Evolutionary conservation across 78 protist genomes (phyloP).

Genomic region (Bodo saltans): DNA sequence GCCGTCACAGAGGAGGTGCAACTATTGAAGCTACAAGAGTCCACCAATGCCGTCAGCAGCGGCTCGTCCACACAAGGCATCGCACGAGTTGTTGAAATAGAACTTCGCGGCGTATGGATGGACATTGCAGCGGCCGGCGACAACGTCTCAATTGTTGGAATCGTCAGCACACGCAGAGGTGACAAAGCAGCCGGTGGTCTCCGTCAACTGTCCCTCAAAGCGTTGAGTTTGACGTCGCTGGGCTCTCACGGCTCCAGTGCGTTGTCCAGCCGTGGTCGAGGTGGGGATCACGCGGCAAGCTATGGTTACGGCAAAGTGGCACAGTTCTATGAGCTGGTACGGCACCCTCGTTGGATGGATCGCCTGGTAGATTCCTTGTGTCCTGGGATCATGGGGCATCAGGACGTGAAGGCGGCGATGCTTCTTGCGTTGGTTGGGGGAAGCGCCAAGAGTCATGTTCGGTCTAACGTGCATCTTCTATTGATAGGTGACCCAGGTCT

Average conservation of each 20-base stretch:
- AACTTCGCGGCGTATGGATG: not conserved
- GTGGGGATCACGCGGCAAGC: too few species aligned
- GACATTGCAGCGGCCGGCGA: not conserved
- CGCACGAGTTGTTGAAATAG: not conserved
- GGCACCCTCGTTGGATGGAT: slow-evolving; percentile 54
- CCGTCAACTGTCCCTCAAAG: not conserved
- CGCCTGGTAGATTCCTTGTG: slow-evolving; percentile 86
- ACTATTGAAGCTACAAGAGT: not conserved
- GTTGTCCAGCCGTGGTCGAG: too few species aligned
- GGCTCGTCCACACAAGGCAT: not conserved
- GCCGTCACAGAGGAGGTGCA: not conserved
- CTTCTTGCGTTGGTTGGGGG: slow-evolving; percentile 94
- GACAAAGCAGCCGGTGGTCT: not conserved
- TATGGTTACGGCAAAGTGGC: not conserved
- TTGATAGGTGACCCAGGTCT: slow-evolving; percentile 99
- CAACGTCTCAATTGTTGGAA: not conserved
- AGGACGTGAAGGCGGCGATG: slow-evolving; percentile 90
- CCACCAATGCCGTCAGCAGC: not conserved
- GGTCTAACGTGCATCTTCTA: slow-evolving; percentile 90
- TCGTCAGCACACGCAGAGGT: not conserved
- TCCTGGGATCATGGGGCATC: slow-evolving; percentile 95
- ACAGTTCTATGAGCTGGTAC: slow-evolving; percentile 50
- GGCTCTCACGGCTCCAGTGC: not conserved
- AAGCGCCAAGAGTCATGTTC: slow-evolving; percentile 30
- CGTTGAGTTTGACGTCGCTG: not conserved